Base-by-base conservation (phyloP, 2,329 filamentous ascomycete species). In the Cladosporium sp. region DNA sequence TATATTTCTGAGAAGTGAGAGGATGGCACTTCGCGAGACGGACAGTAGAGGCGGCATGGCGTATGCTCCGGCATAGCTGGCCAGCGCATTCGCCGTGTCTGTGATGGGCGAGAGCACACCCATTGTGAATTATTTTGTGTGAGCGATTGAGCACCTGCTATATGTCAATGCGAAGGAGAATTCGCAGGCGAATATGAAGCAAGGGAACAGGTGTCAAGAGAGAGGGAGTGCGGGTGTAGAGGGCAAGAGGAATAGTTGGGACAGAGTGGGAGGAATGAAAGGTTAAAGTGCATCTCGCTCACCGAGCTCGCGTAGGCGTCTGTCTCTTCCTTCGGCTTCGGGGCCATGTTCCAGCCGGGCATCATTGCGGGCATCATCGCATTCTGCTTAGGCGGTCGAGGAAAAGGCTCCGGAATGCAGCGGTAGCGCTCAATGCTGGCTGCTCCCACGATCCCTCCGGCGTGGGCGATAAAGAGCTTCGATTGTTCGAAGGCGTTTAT, bases 11-110 rank as follows among this genome's bases (percentile, higher is more conserved):
- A 85, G 73, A 35, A 84, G 73, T 26, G 79, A 76, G 55, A 84
- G 74, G 26, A 82, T 79, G 11, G 79, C 78, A 64, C 74, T 79
- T 57, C 80, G 78, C 58, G 81, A 83, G 59, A 83, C 37, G 5
- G 77, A 76, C 33, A 84, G 79, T 6, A 84, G 72, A 26, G 82
- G 81, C 7, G 75, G 78, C 80, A 82, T 84, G 11, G 81, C 79
- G 67, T 81, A 78, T 11, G 80, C 77, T 60, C 79, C 79, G 35
- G 81, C 76, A 64, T 79, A 78, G 64, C 72, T 78, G 60, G 78
- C 78, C 59, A 81, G 71, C 44, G 77, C 75, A 61, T 78, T 74
- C 21, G 80, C 76, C 40, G 78, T 75, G 59, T 74, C 74, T 37
- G 75, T 71, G 46, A 81, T 66, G 33, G 77, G 76, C 50, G 73